Conservation (phyloP, 306 rosid species). For the Crataegus laevigata region DNA sequence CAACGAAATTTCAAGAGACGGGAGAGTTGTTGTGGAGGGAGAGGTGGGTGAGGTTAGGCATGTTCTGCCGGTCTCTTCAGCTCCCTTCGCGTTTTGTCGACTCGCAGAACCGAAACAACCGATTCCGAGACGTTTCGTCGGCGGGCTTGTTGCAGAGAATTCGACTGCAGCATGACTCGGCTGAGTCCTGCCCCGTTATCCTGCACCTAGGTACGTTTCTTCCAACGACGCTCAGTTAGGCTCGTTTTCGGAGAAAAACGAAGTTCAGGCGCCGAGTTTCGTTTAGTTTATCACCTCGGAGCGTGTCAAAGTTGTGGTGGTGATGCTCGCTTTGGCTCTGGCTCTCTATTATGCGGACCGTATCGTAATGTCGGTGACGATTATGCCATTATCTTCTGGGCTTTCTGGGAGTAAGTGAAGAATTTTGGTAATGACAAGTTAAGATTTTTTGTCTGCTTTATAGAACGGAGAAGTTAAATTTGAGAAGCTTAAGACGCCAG, state of each 20-base stretch:
- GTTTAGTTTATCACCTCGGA: slow-evolving; percentile 83
- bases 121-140: slow-evolving; percentile 6
- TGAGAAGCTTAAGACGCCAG: too few relatives aligned
- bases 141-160: background rate
- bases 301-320: slow-evolving; percentile 80
- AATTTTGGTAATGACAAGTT: too few relatives aligned
- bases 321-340: slow-evolving; percentile 87
- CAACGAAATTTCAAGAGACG: too few relatives aligned
- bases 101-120: background rate
- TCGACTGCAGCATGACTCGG: slow-evolving; percentile 11
- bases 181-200: background rate
- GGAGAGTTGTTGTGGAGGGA: too few relatives aligned
- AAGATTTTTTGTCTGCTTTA: too few relatives aligned
- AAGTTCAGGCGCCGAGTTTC: slow-evolving; percentile 43
- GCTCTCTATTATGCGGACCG: slow-evolving; percentile 88
- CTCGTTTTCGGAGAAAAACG: slow-evolving; percentile 35
- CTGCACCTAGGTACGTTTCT: slow-evolving; percentile 31
- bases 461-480: too few relatives aligned
- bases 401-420: too few relatives aligned
- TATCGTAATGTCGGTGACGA: slow-evolving; percentile 93
- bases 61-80: too few relatives aligned
- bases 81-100: slow-evolving; percentile 1
- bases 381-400: slow-evolving; percentile 59
- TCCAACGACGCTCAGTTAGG: slow-evolving; percentile 47
- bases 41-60: too few relatives aligned